These are phyloP conservation scores for Helotiales sp. DNA, from an alignment of 2,329 filamentous ascomycete genomes.

Conservation along the genomic window DNA sequence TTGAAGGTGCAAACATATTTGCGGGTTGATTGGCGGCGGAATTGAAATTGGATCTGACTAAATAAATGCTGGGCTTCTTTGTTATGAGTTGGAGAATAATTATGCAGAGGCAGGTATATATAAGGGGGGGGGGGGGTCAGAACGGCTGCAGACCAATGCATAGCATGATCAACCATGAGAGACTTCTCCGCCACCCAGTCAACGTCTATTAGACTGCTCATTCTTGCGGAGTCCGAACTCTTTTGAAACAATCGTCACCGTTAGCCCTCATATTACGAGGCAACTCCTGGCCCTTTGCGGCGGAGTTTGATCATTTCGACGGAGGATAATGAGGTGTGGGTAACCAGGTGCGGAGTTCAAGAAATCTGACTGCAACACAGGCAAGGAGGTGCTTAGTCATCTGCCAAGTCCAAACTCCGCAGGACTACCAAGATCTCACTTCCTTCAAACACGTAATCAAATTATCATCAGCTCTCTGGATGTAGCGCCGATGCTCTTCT, in stretches of 20 bases:
- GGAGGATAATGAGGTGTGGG: not conserved
- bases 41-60: not conserved
- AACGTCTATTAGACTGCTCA: not conserved
- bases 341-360: not conserved
- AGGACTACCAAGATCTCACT: not conserved
- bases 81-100: not conserved
- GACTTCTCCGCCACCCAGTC: not conserved
- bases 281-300: too few species aligned
- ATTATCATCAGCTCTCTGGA: not conserved
- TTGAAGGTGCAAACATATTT: not conserved
- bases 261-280: too few species aligned
- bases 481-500: not conserved
- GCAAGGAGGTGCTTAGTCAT: not conserved
- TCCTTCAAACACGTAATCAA: not conserved
- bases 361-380: too few species aligned
- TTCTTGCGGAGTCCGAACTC: not conserved
- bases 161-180: not conserved
- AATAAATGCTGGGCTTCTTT: not conserved
- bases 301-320: not conserved
- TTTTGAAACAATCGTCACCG: not conserved
- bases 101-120: not conserved
- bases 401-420: slow-evolving; percentile 2
- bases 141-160: too few species aligned
- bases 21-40: not conserved
- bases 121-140: too few species aligned